These are phyloP conservation scores for Septoria petroselini DNA, from an alignment of 2,329 filamentous ascomycete species.

Conservation along the genomic window DNA sequence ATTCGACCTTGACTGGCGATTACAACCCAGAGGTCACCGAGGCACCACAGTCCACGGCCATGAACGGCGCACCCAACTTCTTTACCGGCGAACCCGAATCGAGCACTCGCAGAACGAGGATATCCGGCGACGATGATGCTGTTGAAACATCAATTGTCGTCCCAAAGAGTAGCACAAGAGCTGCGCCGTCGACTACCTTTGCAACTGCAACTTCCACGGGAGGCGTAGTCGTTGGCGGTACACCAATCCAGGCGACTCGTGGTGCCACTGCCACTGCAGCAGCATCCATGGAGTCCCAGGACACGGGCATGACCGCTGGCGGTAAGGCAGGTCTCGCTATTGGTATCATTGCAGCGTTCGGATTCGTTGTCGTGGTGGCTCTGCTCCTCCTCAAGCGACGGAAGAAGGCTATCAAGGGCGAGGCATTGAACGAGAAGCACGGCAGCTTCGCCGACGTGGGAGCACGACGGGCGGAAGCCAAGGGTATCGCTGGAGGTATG, in stretches of 20 bases:
- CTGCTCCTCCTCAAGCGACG: constrained; percentile 70
- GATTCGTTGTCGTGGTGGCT: constrained; percentile 63
- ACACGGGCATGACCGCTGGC: constrained; percentile 45
- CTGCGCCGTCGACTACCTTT: constrained; percentile 19
- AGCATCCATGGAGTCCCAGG: constrained; percentile 10
- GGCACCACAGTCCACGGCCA: constrained; percentile 19
- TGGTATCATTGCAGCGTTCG: constrained; percentile 69
- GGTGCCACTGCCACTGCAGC: constrained; percentile 17
- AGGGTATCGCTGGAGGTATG: constrained; percentile 7
- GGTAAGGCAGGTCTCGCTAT: constrained; percentile 80
- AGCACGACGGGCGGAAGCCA: constrained; percentile 22
- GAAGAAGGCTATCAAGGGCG: constrained; percentile 62
- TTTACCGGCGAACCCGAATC: constrained; percentile 17
- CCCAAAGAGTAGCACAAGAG: constrained; percentile 12
- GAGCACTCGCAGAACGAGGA: constrained; percentile 12
- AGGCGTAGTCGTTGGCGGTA: constrained; percentile 20
- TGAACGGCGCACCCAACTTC: constrained; percentile 20
- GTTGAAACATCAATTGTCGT: constrained; percentile 20
- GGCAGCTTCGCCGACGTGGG: constrained; percentile 26
- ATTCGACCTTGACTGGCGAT: constrained; percentile 28
- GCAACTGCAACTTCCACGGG: constrained; percentile 21
- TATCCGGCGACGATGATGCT: constrained; percentile 1
- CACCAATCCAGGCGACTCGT: constrained; percentile 28
- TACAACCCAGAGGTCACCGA: constrained; percentile 14
- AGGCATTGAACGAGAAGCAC: constrained; percentile 40